phyloP scores from a whole-genome alignment of 1,139 yeast genomes.

The Candida buenavistaensis region DNA sequence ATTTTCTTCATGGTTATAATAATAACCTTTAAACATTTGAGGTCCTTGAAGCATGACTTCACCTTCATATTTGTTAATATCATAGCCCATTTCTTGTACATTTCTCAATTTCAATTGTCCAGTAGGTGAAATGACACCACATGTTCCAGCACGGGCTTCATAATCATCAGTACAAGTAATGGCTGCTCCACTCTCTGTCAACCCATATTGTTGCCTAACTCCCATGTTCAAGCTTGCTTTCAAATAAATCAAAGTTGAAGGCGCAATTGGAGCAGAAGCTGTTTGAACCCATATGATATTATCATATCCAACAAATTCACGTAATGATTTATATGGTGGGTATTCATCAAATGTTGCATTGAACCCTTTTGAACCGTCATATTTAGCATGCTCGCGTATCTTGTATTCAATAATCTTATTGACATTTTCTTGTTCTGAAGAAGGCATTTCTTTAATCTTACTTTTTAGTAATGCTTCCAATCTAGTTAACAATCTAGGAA shows the following conservation, averaged over 20 bases:
- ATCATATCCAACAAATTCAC: conserved; percentile 30
- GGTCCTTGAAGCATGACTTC: conserved; percentile 35
- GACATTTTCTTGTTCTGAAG: conserved; percentile 17
- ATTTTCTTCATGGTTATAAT: conserved; percentile 27
- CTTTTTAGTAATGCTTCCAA: conserved; percentile 41
- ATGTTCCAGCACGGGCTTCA: conserved; percentile 35
- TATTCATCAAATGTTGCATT: conserved; percentile 24
- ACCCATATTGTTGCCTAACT: conserved; percentile 37
- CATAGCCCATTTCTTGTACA: conserved; percentile 30
- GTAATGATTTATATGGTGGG: conserved; percentile 25
- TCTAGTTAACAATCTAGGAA: conserved; percentile 33
- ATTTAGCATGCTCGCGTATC: conserved; percentile 21
- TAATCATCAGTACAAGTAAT: conserved; percentile 26
- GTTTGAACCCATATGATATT: conserved; percentile 27
- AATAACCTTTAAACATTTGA: conserved; percentile 31
- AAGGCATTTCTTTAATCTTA: conserved; percentile 23
- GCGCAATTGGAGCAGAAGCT: conserved; percentile 39
- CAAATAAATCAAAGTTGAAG: conserved; percentile 30
- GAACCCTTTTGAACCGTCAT: conserved; percentile 27
- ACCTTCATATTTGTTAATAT: conserved; percentile 23
- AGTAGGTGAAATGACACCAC: conserved; percentile 31
- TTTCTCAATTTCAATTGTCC: conserved; percentile 28
- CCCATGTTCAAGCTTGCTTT: conserved; percentile 36
- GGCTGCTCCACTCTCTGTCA: conserved; percentile 41
- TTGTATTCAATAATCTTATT: conserved; percentile 25